Evolutionary conservation across 345 rosid species (phyloP).

Genomic region (Microcos paniculata): DNA sequence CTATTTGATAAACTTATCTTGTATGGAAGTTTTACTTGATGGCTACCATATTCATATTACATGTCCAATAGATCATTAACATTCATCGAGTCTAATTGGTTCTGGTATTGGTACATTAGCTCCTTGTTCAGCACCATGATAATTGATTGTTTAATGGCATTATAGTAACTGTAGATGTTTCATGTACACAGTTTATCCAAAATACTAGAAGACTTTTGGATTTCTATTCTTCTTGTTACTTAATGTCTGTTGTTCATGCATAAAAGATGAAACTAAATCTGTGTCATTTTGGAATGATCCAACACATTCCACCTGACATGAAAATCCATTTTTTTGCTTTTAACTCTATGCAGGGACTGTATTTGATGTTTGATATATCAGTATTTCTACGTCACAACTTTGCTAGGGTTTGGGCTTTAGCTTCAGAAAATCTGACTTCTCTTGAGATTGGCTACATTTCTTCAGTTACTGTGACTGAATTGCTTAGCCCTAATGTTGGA

Average conservation of each 20-base stretch:
- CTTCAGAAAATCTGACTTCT: conserved; percentile 69
- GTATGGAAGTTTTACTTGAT: too few species aligned
- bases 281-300: conserved; percentile 6
- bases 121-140: neutral
- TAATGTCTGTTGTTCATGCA: conserved; percentile 14
- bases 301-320: neutral
- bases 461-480: conserved; percentile 71
- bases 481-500: conserved; percentile 50
- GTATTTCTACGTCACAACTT: conserved; percentile 63
- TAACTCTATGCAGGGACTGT: conserved; percentile 46
- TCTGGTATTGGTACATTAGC: neutral
- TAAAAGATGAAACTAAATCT: neutral
- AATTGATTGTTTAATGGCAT: neutral
- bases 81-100: too few species aligned
- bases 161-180: too few species aligned
- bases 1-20: neutral
- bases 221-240: neutral
- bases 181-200: neutral
- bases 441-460: conserved; percentile 89
- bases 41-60: too few species aligned
- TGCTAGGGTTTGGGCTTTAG: conserved; percentile 64
- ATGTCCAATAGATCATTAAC: too few species aligned
- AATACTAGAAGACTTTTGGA: neutral
- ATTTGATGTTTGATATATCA: conserved; percentile 80
- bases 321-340: neutral